Evolutionary conservation across 495 filamentous ascomycete species (phyloP).

Genomic region (Lindgomyces ingoldianus): DNA sequence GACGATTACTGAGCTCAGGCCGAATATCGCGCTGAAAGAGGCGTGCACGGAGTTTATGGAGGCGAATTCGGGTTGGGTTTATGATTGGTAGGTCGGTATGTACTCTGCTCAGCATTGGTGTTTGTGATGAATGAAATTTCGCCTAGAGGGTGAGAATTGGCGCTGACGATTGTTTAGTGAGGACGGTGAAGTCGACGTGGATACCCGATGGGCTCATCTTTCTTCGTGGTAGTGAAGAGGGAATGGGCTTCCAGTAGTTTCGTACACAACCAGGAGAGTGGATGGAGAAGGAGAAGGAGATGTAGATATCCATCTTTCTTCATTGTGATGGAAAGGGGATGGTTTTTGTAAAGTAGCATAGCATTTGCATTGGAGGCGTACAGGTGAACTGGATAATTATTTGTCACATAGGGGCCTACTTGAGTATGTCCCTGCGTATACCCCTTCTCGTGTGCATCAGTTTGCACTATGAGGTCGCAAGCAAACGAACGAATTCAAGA

Average conservation of each 20-base stretch:
- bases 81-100: slow-evolving; percentile 67
- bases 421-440: background rate
- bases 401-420: background rate
- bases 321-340: no score
- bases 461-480: background rate
- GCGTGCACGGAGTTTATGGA: slow-evolving; percentile 83
- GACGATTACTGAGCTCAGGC: slow-evolving; percentile 67
- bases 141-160: background rate
- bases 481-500: no score
- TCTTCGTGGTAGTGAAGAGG: slow-evolving; percentile 23
- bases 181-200: slow-evolving; percentile 18
- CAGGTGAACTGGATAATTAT: background rate
- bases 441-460: background rate
- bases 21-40: slow-evolving; percentile 79
- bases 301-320: no score
- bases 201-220: slow-evolving; percentile 33
- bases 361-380: slow-evolving; percentile 11
- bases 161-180: slow-evolving; percentile 21
- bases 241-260: no score
- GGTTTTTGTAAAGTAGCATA: no score
- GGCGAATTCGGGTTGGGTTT: slow-evolving; percentile 83
- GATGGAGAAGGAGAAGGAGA: no score
- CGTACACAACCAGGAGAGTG: no score
- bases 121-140: no score
- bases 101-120: background rate